Conservation (phyloP, 169 alveolate genomes). For the Sarcocystis neurona region DNA sequence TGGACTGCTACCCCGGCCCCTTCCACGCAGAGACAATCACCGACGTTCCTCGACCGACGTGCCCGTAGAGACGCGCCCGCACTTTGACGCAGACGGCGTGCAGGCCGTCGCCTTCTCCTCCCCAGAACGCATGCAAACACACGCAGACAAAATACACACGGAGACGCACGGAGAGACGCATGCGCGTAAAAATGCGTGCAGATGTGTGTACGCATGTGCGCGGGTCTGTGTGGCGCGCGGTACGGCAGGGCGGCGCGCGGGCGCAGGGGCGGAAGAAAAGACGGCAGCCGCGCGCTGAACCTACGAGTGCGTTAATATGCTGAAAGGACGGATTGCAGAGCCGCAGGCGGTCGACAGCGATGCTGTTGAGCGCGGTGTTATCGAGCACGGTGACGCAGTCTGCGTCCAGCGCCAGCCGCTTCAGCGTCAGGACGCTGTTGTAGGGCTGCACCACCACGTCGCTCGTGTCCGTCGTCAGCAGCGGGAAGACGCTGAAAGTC, state of each 20-base stretch:
- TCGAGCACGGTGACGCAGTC: constrained; percentile 98
- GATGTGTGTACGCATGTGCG: too few relatives aligned
- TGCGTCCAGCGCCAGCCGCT: constrained; percentile 76
- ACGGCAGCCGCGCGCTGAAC: neutral
- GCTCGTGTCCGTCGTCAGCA: constrained; percentile 88
- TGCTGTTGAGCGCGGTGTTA: constrained; percentile 96
- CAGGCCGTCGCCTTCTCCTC: too few relatives aligned
- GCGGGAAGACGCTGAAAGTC: constrained; percentile 93
- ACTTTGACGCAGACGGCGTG: too few relatives aligned
- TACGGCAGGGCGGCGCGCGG: neutral
- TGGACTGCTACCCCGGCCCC: neutral
- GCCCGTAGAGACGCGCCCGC: too few relatives aligned
- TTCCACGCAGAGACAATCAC: too few relatives aligned
- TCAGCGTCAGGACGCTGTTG: constrained; percentile 92
- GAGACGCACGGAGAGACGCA: too few relatives aligned
- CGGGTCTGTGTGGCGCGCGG: neutral
- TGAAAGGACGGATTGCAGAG: constrained; percentile 78
- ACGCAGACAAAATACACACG: too few relatives aligned
- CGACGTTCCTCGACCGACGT: too few relatives aligned
- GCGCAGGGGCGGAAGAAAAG: neutral
- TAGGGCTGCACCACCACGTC: constrained; percentile 99
- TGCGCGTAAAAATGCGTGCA: too few relatives aligned
- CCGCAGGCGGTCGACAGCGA: constrained; percentile 90
- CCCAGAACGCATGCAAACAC: too few relatives aligned
- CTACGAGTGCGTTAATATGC: constrained; percentile 70